Evolutionary conservation across 163 green algal species (phyloP).

Genomic region (Chlamydomonas reinhardtii): DNA sequence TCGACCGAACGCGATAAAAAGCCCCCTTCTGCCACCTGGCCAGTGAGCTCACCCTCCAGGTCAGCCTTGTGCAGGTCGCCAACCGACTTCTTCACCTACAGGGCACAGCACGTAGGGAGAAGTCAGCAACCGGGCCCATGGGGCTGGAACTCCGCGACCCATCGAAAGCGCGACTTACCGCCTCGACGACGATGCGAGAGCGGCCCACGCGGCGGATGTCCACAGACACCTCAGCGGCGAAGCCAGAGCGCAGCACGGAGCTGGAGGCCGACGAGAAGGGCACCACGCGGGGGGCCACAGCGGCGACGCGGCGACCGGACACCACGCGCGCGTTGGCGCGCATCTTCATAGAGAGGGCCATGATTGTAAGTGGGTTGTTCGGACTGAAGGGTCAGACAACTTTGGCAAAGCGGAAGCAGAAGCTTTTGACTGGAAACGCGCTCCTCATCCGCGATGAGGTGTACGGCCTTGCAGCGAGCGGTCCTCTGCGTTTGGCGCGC

Average conservation of each 20-base stretch:
- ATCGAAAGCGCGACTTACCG: constrained; percentile 31
- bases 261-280: constrained; percentile 35
- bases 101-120: too few relatives aligned
- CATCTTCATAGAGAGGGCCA: constrained; percentile 47
- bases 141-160: too few relatives aligned
- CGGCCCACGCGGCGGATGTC: constrained; percentile 41
- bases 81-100: constrained; percentile 85
- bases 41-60: constrained; percentile 86
- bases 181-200: constrained; percentile 54
- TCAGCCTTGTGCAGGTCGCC: constrained; percentile 91
- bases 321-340: constrained; percentile 38
- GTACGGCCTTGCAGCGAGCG: too few relatives aligned
- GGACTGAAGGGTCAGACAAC: too few relatives aligned
- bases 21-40: too few relatives aligned
- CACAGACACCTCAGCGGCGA: constrained; percentile 35
- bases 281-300: constrained; percentile 21
- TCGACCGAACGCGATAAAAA: too few relatives aligned
- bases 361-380: neutral
- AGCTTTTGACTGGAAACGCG: too few relatives aligned
- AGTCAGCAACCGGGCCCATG: neutral
- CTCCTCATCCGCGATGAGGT: too few relatives aligned
- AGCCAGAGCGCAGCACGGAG: constrained; percentile 31
- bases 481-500: too few relatives aligned
- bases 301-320: constrained; percentile 47
- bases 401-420: too few relatives aligned